Evolutionary conservation across 495 filamentous ascomycete species (phyloP), one percentile per base, ranked within the genome.

Genomic region (Podospora comata): DNA sequence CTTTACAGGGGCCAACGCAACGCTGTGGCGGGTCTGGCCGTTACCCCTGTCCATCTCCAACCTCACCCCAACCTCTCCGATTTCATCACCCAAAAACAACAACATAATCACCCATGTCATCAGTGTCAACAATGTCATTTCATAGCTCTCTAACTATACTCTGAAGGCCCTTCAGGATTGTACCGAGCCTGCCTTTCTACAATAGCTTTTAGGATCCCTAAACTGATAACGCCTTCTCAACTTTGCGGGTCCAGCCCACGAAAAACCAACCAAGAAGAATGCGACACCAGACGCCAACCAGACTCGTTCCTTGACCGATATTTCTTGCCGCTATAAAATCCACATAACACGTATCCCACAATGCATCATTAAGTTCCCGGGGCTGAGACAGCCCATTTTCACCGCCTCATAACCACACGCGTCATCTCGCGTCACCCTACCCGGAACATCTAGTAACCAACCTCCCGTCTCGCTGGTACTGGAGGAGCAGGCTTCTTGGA

Each of bases 401-500:
- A 48, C 39, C 39, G 39, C 39, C 39, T 48, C 39, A 11, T 23
- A 23, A 23, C 23, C 23, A 61, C 61, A 63, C 61, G 28, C 64
- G 30, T 23, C 20, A 44, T 54, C 62, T 59, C 53, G 32, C 32
- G 54, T 44, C 5, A 57, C 16, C 54, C 27, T 48, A 13, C 15
- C 39, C 9, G 39, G 62, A 39, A 68, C 60, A 53, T 20, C 70
- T 70, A 79, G 60, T 80, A 80, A 53, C 73, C 74, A 16, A 71
- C 56, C 30, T 81, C 78, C 48, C 80, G 72, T 64, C 77, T 82
- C 1, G 79, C 74, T 2, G 82, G 82, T 26, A 85, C 72, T 16
- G 91, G 92, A 61, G 91, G 90, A 9, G 90, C 81, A 54, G 91
- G 86, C 80, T 91, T 96, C 86, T 91, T 94, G 15, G 87, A 79